These are phyloP conservation scores for Penicillium sp. DNA, from an alignment of 2,329 filamentous ascomycete genomes.

Conservation along the genomic window DNA sequence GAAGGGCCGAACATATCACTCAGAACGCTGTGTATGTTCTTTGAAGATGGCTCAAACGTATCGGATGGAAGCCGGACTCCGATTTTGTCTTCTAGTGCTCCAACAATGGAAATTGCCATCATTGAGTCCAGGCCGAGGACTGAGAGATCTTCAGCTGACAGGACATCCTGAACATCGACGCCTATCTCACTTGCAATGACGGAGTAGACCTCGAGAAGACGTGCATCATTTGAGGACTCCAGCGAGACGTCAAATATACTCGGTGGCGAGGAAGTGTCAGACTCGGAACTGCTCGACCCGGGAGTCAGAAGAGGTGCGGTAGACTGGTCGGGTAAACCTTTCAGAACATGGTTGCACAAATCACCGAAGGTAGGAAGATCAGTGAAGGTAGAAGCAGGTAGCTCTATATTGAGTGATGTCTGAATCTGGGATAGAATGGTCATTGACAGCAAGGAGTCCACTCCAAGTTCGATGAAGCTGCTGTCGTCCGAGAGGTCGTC, in stretches of 20 bases:
- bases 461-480: not conserved
- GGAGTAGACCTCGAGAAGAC: not conserved
- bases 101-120: not conserved
- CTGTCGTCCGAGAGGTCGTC: not conserved
- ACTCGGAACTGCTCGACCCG: not conserved
- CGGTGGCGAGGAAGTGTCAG: not conserved
- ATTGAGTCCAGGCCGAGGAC: not conserved
- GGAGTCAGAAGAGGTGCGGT: not conserved
- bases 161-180: not conserved
- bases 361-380: not conserved
- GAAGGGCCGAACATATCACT: not conserved
- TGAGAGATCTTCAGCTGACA: not conserved
- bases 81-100: not conserved
- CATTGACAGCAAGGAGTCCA: not conserved
- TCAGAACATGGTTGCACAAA: not conserved
- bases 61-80: constrained; percentile 4
- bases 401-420: not conserved
- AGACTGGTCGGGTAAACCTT: not conserved
- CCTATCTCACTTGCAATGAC: not conserved
- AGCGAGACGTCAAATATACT: not conserved
- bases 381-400: not conserved
- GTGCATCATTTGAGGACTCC: not conserved
- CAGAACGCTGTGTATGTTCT: not conserved
- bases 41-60: not conserved
- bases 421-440: not conserved